Conservation (phyloP, 805 yeast species). For the Wickerhamomyces xylosicus region DNA sequence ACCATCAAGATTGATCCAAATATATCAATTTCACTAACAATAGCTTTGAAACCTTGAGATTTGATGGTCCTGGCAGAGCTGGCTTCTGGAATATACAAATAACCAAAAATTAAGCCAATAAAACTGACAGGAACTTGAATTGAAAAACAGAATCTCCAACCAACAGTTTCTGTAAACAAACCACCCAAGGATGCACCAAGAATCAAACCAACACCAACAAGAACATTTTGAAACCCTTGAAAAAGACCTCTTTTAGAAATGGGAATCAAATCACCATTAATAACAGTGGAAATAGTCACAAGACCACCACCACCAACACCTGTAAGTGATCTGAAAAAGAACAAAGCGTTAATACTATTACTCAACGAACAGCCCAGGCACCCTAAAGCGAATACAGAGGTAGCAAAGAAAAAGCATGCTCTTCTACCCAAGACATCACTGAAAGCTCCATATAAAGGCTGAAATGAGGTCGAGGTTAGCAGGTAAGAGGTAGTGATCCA, state of each 20-base stretch:
- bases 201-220: constrained; percentile 26
- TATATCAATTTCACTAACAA: constrained; percentile 22
- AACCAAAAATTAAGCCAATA: constrained; percentile 20
- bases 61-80: constrained; percentile 15
- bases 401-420: constrained; percentile 25
- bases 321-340: constrained; percentile 26
- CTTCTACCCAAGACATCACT: constrained; percentile 29
- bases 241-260: constrained; percentile 27
- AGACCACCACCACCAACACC: constrained; percentile 35
- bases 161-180: constrained; percentile 21
- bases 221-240: constrained; percentile 29
- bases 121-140: constrained; percentile 25
- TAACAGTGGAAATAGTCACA: constrained; percentile 26
- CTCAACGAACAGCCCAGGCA: constrained; percentile 28
- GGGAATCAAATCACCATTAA: constrained; percentile 28
- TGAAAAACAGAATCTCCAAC: constrained; percentile 32
- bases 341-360: constrained; percentile 18
- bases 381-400: constrained; percentile 23
- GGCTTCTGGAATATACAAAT: constrained; percentile 19
- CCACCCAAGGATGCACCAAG: constrained; percentile 32
- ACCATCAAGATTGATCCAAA: constrained; percentile 24
- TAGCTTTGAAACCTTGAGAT: constrained; percentile 7
- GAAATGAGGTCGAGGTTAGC: constrained; percentile 30
- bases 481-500: constrained; percentile 34
- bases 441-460: constrained; percentile 30